phyloP scores from a whole-genome alignment of 768 basidiomycete genomes.

The Termitomyces bulborhizus region DNA sequence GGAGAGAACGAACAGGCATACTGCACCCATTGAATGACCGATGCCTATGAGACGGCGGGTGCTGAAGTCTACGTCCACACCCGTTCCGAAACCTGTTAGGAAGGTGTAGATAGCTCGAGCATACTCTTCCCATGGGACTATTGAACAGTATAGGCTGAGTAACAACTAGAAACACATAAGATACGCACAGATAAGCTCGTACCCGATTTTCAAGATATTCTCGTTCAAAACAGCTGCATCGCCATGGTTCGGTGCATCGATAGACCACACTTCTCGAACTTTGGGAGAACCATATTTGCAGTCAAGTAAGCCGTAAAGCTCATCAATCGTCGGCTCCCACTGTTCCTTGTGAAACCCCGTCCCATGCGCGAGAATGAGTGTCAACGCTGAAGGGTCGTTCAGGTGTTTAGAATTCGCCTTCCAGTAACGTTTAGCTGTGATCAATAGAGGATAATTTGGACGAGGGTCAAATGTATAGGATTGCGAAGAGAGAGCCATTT shows the following conservation, averaged over 20 bases:
- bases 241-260: constrained; percentile 53
- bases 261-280: constrained; percentile 42
- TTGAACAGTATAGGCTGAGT: neutral
- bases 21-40: constrained; percentile 52
- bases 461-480: constrained; percentile 47
- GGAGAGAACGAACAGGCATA: constrained; percentile 30
- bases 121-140: constrained; percentile 53
- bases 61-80: constrained; percentile 43
- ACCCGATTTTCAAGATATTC: constrained; percentile 31
- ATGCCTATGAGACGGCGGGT: constrained; percentile 42
- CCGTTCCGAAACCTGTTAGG: constrained; percentile 39
- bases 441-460: constrained; percentile 41
- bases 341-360: constrained; percentile 53
- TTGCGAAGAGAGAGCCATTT: constrained; percentile 11
- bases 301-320: constrained; percentile 28
- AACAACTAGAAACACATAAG: neutral
- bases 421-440: constrained; percentile 48
- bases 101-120: constrained; percentile 40
- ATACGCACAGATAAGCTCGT: constrained; percentile 35
- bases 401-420: constrained; percentile 23
- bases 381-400: constrained; percentile 33
- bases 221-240: constrained; percentile 46
- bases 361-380: constrained; percentile 46
- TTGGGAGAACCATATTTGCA: constrained; percentile 17
- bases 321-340: constrained; percentile 52